Base-by-base conservation (phyloP, 495 filamentous ascomycete species). In the Podospora appendiculata region DNA sequence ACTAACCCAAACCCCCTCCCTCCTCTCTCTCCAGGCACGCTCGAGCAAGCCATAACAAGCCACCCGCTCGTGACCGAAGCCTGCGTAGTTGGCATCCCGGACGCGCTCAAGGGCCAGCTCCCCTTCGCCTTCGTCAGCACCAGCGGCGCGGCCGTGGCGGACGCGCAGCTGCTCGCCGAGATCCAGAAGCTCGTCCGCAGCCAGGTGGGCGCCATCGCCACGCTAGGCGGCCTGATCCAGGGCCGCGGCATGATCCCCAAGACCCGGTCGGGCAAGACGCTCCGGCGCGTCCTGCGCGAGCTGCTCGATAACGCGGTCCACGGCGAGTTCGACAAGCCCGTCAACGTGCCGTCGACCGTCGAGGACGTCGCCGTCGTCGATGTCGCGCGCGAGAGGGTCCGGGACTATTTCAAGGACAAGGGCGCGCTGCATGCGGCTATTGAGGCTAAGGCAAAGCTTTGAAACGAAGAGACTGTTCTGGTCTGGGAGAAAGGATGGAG, bases 171-270 rank as follows among this genome's bases (percentile, higher is more conserved):
- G 6, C 66, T 66, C 12, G 48, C 61, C 3, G 72, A 82, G 60
- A 77, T 93, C 10, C 80, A 95, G 51, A 64, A 57, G 8, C 72
- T 79, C 0, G 83, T 96, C 6, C 81, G 89, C n/a, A 77, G 77
- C 32, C 87, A 93, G 61, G 93, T 96, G 35, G 91, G 91, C 12
- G 81, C 88, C 8, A 95, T 96, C 52, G 91, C 91, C 0, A 79
- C 78, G 2, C 70, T 96, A 0, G 88, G 88, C 16, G 90, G 90
- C 2, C 85, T 95, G 58, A 88, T 95, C 33, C 82, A 86, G 55
- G 87, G 88, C 8, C 80, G 81, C 40, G 88, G 85, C n/a, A 90
- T 95, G 80, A 95, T 96, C 47, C 90, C 91, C 7, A 91, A 90
- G 72, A 96, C 90, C 32, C 69, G 91, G 18, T 88, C 83, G 25